Evolutionary conservation across 441 rosid genomes (phyloP).

Genomic region (Adansonia madagascariensis): DNA sequence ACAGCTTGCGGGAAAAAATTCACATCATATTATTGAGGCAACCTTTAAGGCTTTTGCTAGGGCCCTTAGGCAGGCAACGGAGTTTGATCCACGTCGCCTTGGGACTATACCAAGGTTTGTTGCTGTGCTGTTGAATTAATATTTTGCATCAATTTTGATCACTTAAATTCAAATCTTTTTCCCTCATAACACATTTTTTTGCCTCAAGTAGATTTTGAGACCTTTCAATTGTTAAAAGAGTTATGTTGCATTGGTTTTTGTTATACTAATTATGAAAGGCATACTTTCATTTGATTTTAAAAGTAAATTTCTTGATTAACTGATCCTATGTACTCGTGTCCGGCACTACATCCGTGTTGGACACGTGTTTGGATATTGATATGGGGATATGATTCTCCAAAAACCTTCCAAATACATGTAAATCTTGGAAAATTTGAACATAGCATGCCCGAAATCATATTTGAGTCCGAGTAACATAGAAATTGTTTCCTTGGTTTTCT

Average conservation of each 20-base stretch:
- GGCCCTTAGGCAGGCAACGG: slow-evolving; percentile 91
- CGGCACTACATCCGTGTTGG: too few species aligned
- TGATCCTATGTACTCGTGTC: not conserved
- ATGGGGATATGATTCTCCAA: too few species aligned
- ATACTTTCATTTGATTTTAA: not conserved
- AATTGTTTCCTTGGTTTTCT: not conserved
- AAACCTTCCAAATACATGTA: too few species aligned
- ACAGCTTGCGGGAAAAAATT: slow-evolving; percentile 89
- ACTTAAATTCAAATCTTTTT: not conserved
- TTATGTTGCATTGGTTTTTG: not conserved
- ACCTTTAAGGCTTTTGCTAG: slow-evolving; percentile 96
- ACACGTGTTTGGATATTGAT: too few species aligned
- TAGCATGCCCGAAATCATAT: too few species aligned
- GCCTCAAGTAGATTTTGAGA: not conserved
- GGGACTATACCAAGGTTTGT: slow-evolving; percentile 86
- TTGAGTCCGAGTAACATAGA: too few species aligned
- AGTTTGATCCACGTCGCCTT: slow-evolving; percentile 75
- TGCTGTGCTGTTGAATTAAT: slow-evolving; percentile 17
- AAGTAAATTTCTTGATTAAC: not conserved
- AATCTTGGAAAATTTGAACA: too few species aligned
- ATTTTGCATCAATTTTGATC: not conserved
- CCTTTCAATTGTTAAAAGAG: not conserved
- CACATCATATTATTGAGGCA: slow-evolving; percentile 96
- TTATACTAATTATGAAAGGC: not conserved
- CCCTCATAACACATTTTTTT: not conserved